Percentiles rank a stretch among this genome's conserved stretches.
Conservation (phyloP, 495 filamentous ascomycete species). For the Bombardia bombarda region DNA sequence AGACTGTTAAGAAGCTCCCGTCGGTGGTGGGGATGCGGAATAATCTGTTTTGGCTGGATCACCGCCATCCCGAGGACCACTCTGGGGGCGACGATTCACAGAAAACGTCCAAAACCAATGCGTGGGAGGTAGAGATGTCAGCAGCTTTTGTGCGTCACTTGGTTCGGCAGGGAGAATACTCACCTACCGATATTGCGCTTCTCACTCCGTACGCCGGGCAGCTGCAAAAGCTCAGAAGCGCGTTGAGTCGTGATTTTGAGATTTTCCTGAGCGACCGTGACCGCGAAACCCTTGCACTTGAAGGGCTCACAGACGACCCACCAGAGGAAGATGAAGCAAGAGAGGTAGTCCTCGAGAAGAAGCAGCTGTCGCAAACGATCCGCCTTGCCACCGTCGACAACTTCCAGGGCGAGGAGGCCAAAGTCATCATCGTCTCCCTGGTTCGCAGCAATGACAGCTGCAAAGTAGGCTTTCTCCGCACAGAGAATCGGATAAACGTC, state of each 20-base stretch:
- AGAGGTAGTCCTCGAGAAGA: conserved; percentile 35
- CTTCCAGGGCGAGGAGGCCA: conserved; percentile 78
- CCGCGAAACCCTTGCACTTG: conserved; percentile 25
- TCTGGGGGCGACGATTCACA: conserved; percentile 18
- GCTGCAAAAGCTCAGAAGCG: conserved; percentile 49
- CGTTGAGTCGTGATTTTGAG: conserved; percentile 37
- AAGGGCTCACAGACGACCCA: not conserved
- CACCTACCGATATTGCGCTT: conserved; percentile 62
- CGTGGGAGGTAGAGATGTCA: conserved; percentile 60
- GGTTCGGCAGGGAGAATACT: conserved; percentile 8
- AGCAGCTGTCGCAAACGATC: conserved; percentile 27
- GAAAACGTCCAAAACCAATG: conserved; percentile 53
- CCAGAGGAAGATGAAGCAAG: not conserved
- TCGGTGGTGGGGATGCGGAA: conserved; percentile 54
- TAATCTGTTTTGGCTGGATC: conserved; percentile 69
- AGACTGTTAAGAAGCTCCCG: conserved; percentile 35
- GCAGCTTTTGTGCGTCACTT: conserved; percentile 62
- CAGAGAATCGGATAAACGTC: conserved; percentile 75
- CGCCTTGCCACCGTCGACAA: conserved; percentile 80
- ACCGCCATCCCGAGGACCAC: conserved; percentile 45
- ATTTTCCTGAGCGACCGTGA: conserved; percentile 64
- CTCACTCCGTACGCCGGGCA: conserved; percentile 73
- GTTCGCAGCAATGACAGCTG: conserved; percentile 57
- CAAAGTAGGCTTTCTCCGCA: conserved; percentile 58
- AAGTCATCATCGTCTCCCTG: conserved; percentile 72